Evolutionary conservation across 2,329 filamentous ascomycete species (phyloP).

Genomic region (Claviceps purpurea): DNA sequence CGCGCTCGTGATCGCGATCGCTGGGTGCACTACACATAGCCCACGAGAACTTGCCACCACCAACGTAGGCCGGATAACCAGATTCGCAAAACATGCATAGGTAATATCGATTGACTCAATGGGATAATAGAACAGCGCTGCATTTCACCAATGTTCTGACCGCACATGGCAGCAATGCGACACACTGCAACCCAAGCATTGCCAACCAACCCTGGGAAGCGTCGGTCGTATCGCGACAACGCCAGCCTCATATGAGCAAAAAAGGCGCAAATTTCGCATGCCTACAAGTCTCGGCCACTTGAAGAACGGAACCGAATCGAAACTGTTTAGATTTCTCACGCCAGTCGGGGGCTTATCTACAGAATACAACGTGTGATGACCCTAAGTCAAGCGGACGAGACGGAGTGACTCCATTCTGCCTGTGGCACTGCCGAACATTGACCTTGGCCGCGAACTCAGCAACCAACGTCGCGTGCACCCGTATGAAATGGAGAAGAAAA

Average conservation of each 20-base stretch:
- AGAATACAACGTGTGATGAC: slow-evolving; percentile 16
- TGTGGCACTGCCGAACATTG: slow-evolving; percentile 11
- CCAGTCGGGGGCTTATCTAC: not conserved
- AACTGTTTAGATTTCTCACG: not conserved
- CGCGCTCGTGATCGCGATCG: not conserved
- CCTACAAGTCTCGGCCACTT: not conserved
- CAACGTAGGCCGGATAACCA: not conserved
- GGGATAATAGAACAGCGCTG: no score
- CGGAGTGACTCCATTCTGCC: not conserved
- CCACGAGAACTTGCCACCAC: not conserved
- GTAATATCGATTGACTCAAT: not conserved
- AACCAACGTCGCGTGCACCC: not conserved
- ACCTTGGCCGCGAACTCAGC: slow-evolving; percentile 13
- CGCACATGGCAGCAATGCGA: not conserved
- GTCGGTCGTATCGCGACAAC: not conserved
- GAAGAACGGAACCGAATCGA: not conserved
- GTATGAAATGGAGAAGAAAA: slow-evolving; percentile 6
- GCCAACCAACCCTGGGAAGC: not conserved
- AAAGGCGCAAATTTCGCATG: not conserved
- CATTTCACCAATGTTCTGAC: not conserved
- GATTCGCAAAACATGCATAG: not conserved
- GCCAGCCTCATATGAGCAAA: not conserved
- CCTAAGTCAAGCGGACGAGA: slow-evolving; percentile 11
- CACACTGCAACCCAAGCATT: not conserved
- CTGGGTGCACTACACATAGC: not conserved